Conservation (phyloP, 495 filamentous ascomycete species). For the Durotheca rogersii region DNA sequence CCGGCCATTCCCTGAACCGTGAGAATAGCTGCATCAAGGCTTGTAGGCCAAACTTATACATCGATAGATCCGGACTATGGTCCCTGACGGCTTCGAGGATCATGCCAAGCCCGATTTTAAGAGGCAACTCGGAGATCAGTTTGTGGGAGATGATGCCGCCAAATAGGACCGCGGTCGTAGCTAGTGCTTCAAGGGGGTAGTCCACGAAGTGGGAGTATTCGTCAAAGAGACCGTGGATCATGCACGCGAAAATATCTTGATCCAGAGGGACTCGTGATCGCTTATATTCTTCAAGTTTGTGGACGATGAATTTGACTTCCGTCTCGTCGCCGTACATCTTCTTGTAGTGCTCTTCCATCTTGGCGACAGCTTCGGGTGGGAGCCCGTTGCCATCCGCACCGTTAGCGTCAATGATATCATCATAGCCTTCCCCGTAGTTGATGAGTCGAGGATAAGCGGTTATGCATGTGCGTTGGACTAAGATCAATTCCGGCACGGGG, state of each 20-base stretch:
- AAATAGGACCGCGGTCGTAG: conserved; percentile 93
- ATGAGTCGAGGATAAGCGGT: conserved; percentile 93
- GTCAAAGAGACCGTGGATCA: conserved; percentile 97
- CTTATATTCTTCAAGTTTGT: conserved; percentile 80
- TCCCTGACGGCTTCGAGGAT: conserved; percentile 91
- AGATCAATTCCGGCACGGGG: conserved; percentile 51
- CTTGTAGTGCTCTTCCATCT: conserved; percentile 97
- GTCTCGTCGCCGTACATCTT: conserved; percentile 90
- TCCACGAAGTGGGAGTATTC: conserved; percentile 94
- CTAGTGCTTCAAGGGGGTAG: conserved; percentile 90
- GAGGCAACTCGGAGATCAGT: conserved; percentile 81
- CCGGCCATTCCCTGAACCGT: conserved; percentile 87
- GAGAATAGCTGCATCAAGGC: conserved; percentile 83
- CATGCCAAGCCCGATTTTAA: conserved; percentile 92
- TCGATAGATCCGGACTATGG: conserved; percentile 72
- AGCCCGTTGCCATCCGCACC: conserved; percentile 76
- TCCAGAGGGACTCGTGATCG: conserved; percentile 76
- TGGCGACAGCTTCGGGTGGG: conserved; percentile 71
- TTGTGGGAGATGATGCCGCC: conserved; percentile 94
- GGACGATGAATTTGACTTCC: conserved; percentile 76
- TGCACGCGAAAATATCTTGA: conserved; percentile 94
- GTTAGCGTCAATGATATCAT: conserved; percentile 85
- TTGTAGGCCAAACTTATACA: conserved; percentile 99
- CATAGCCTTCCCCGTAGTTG: conserved; percentile 89
- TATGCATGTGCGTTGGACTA: conserved; percentile 81